phyloP scores from a whole-genome alignment of 2,329 filamentous ascomycete genomes.

The Lachnellula arida region DNA sequence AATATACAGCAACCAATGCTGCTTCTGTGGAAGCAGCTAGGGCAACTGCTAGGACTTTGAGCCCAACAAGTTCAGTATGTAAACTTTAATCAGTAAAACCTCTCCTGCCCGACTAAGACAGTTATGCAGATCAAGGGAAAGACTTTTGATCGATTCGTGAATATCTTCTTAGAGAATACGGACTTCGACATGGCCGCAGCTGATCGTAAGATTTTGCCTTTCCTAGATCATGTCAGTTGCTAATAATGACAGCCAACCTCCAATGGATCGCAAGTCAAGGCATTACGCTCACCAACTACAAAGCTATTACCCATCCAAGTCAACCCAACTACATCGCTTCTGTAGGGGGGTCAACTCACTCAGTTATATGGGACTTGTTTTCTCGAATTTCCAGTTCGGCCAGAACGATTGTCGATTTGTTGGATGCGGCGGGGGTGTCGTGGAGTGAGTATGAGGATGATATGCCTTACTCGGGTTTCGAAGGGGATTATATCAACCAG shows the following conservation, averaged over 20 bases:
- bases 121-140: conserved; percentile 39
- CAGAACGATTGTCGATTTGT: conserved; percentile 46
- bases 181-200: conserved; percentile 12
- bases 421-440: conserved; percentile 43
- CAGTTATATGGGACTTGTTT: conserved; percentile 63
- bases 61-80: conserved; percentile 38
- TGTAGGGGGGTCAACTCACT: conserved; percentile 64
- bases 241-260: conserved; percentile 30
- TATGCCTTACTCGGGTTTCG: conserved; percentile 68
- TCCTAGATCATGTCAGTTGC: neutral
- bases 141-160: conserved; percentile 54
- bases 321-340: conserved; percentile 72
- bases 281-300: conserved; percentile 50
- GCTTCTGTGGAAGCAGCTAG: conserved; percentile 29
- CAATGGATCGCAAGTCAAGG: conserved; percentile 48
- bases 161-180: conserved; percentile 59
- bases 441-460: conserved; percentile 73
- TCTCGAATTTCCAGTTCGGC: conserved; percentile 54
- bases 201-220: conserved; percentile 26
- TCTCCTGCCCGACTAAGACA: too few species aligned
- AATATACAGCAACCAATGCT: conserved; percentile 5
- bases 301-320: conserved; percentile 55
- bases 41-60: conserved; percentile 42
- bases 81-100: too few species aligned
- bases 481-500: conserved; percentile 61